Conservation (phyloP, 2,329 filamentous ascomycete genomes). For the Pseudocercospora fuligena region DNA sequence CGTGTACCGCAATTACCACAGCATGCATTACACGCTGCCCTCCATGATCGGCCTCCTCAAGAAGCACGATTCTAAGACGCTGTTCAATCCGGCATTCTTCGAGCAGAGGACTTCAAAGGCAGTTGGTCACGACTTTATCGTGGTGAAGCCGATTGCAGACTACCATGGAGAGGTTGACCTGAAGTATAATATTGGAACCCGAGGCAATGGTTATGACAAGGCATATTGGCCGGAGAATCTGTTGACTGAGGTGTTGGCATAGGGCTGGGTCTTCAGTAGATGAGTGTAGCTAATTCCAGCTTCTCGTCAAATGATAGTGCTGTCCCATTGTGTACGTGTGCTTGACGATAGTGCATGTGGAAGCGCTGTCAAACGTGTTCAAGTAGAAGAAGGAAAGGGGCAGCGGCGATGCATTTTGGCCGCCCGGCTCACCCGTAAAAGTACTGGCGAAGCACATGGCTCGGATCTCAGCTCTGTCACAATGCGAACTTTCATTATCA, state of each 20-base stretch:
- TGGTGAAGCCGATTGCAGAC: slow-evolving; percentile 52
- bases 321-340: too few species aligned
- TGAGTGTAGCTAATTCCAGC: too few species aligned
- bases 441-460: too few species aligned
- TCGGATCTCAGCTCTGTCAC: too few species aligned
- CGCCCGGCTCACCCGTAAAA: too few species aligned
- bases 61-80: slow-evolving; percentile 43
- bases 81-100: slow-evolving; percentile 58
- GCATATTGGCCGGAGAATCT: slow-evolving; percentile 51
- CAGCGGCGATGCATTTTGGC: too few species aligned
- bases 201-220: slow-evolving; percentile 57
- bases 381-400: too few species aligned
- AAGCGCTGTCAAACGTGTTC: too few species aligned
- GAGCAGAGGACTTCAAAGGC: slow-evolving; percentile 47
- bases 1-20: slow-evolving; percentile 58
- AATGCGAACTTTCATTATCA: too few species aligned
- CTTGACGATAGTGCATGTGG: too few species aligned
- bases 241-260: slow-evolving; percentile 25
- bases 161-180: slow-evolving; percentile 49
- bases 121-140: slow-evolving; percentile 45
- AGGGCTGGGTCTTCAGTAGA: not conserved
- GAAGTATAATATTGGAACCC: slow-evolving; percentile 55
- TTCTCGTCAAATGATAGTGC: not conserved
- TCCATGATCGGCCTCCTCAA: slow-evolving; percentile 48
- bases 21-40: slow-evolving; percentile 51